phyloP scores from a whole-genome alignment of 179 eudicot species.

The Dionaea muscipula region DNA sequence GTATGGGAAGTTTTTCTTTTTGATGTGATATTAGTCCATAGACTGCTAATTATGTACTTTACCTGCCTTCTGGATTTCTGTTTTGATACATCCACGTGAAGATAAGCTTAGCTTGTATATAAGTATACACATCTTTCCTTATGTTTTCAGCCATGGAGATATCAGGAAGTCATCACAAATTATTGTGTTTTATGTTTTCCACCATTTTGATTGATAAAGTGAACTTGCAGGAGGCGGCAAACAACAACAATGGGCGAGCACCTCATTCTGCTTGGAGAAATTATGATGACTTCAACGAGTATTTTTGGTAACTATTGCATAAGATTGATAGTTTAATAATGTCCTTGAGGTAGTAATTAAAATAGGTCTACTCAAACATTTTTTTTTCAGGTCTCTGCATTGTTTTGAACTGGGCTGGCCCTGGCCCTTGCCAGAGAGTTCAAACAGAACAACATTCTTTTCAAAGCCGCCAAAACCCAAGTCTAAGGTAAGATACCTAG shows the following conservation, averaged over 20 bases:
- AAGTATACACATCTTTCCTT: no score
- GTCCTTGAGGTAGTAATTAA: neutral
- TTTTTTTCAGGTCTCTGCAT: conserved; percentile 48
- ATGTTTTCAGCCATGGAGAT: no score
- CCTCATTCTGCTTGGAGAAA: conserved; percentile 99
- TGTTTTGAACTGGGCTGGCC: conserved; percentile 99
- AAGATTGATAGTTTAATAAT: neutral
- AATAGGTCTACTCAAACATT: neutral
- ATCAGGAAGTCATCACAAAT: neutral
- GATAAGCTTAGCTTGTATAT: no score
- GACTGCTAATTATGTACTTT: no score
- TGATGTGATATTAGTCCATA: no score
- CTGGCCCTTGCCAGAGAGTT: no score
- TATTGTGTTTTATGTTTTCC: no score
- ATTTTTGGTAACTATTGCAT: conserved; percentile 57
- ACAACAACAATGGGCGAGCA: conserved; percentile 83
- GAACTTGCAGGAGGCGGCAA: conserved; percentile 61
- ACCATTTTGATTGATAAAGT: neutral
- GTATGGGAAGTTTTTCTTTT: no score
- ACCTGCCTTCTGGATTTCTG: no score
- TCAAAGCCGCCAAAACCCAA: conserved; percentile 67
- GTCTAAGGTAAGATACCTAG: conserved; percentile 49
- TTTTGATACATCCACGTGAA: no score
- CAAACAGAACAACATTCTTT: conserved; percentile 74
- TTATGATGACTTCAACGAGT: conserved; percentile 96